A percentile compares a stretch with the other conserved stretches of the same genome.
phyloP scores from a whole-genome alignment of 805 yeast genomes.

The Yamadazyma philogaea region DNA sequence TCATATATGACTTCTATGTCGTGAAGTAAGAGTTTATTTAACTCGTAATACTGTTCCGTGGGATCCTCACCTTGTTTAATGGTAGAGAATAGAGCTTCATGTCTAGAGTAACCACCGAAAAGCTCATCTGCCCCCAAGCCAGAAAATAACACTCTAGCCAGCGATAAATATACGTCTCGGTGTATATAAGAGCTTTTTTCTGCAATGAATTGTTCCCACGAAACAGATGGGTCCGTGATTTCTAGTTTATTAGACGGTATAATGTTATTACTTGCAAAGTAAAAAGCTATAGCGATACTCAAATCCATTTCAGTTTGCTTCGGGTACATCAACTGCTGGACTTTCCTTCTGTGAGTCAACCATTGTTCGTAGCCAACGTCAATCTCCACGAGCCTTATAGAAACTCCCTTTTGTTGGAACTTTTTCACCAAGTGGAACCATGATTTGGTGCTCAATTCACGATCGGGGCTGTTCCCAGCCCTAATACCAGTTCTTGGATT shows the following conservation, averaged over 20 bases:
- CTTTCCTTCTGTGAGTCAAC: constrained; percentile 46
- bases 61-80: constrained; percentile 17
- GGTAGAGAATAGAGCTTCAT: constrained; percentile 49
- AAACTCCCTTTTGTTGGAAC: constrained; percentile 34
- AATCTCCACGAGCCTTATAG: constrained; percentile 59
- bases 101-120: constrained; percentile 93
- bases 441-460: constrained; percentile 68
- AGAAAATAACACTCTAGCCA: constrained; percentile 71
- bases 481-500: constrained; percentile 70
- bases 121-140: constrained; percentile 98
- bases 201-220: constrained; percentile 20
- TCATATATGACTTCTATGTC: constrained; percentile 75
- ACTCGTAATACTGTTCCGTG: constrained; percentile 27
- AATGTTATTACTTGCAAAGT: constrained; percentile 73
- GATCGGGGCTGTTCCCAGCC: constrained; percentile 79
- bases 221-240: constrained; percentile 11
- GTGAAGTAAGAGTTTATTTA: constrained; percentile 57
- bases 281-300: constrained; percentile 92
- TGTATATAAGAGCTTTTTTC: constrained; percentile 1
- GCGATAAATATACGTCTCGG: constrained; percentile 40
- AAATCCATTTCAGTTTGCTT: constrained; percentile 90
- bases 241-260: constrained; percentile 10
- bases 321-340: constrained; percentile 73
- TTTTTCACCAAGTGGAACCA: constrained; percentile 47
- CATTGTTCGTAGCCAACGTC: constrained; percentile 73